phyloP scores from a whole-genome alignment of 345 rosid genomes.

The Rhodamnia rubescens region DNA sequence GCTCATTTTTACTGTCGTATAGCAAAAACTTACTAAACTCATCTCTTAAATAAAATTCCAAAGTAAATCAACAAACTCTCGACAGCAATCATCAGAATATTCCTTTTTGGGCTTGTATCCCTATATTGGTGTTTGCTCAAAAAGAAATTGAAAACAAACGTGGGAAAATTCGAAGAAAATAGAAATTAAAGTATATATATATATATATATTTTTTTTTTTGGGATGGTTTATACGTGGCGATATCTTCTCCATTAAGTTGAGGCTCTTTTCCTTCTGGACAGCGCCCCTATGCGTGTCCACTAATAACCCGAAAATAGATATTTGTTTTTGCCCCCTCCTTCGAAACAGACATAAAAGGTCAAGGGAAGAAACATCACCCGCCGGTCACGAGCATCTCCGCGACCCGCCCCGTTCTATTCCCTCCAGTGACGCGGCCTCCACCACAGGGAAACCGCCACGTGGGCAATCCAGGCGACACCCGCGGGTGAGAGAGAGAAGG shows the following conservation, averaged over 20 bases:
- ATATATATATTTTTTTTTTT: no score
- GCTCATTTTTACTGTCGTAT: no score
- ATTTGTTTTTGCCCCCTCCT: neutral
- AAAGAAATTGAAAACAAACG: neutral
- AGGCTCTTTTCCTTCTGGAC: neutral
- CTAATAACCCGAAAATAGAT: neutral
- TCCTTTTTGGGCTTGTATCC: no score
- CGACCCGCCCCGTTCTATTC: neutral
- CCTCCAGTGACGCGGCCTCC: neutral
- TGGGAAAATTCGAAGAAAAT: neutral
- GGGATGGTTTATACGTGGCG: neutral
- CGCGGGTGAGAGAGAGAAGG: neutral
- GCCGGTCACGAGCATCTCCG: neutral
- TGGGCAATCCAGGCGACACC: neutral
- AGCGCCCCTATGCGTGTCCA: neutral
- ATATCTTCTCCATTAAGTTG: neutral
- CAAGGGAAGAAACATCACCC: neutral
- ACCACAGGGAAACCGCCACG: neutral
- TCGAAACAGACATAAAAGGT: neutral
- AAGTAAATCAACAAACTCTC: neutral
- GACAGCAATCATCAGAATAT: no score
- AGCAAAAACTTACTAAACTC: no score
- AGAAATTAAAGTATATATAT: no score
- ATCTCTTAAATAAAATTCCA: neutral
- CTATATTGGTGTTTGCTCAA: no score